These are phyloP conservation scores for Ophiocordyceps camponoti-floridani DNA, from an alignment of 2,329 filamentous ascomycete genomes.

Conservation along the genomic window DNA sequence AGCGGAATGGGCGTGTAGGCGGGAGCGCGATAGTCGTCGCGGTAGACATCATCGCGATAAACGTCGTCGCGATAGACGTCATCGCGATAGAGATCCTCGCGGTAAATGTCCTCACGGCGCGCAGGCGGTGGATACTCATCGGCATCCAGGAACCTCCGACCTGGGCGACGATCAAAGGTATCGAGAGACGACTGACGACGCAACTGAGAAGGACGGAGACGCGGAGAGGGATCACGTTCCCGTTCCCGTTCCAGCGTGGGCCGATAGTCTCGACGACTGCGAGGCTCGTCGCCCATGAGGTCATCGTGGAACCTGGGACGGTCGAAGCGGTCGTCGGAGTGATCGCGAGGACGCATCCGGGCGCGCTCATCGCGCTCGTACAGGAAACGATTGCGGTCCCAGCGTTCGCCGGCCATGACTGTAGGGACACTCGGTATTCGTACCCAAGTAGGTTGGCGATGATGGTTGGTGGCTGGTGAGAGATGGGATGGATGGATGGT, in stretches of 20 bases:
- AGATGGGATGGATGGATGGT: not conserved
- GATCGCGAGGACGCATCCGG: constrained; percentile 22
- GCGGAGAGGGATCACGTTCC: constrained; percentile 31
- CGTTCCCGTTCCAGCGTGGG: constrained; percentile 37
- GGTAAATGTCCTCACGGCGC: constrained; percentile 25
- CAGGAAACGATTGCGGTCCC: constrained; percentile 35
- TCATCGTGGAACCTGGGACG: constrained; percentile 28
- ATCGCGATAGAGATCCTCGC: constrained; percentile 18
- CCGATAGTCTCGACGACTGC: constrained; percentile 19
- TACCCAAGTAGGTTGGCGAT: not conserved
- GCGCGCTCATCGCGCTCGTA: constrained; percentile 26
- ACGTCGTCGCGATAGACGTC: not conserved
- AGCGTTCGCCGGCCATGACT: constrained; percentile 19
- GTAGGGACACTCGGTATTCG: too few species aligned
- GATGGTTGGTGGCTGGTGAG: not conserved
- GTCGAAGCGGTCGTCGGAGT: constrained; percentile 31
- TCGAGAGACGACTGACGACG: constrained; percentile 79
- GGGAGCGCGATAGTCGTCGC: constrained; percentile 21
- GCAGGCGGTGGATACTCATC: constrained; percentile 47
- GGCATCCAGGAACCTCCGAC: constrained; percentile 28
- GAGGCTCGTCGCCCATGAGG: constrained; percentile 22
- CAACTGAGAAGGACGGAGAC: constrained; percentile 47
- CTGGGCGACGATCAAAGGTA: constrained; percentile 66
- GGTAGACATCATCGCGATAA: not conserved
- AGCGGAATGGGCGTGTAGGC: constrained; percentile 47